Conservation (phyloP, 768 basidiomycete genomes). For the Agaricus subrufescens region DNA sequence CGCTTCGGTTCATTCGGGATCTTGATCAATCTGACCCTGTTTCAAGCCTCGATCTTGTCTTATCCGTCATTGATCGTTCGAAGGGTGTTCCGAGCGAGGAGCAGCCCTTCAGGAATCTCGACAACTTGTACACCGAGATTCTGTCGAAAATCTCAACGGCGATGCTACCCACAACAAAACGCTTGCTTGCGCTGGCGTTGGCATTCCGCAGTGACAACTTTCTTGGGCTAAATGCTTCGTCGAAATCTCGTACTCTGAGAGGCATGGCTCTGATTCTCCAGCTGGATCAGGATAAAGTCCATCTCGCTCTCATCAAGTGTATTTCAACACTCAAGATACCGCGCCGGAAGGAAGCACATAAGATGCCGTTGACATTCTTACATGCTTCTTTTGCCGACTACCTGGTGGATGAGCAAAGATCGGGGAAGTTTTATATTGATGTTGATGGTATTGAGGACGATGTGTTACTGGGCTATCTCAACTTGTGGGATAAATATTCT, state of each 20-base stretch:
- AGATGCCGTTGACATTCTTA: neutral
- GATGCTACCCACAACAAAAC: neutral
- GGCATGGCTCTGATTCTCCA: neutral
- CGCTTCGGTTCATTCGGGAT: neutral
- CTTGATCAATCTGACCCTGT: neutral
- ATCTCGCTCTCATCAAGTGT: neutral
- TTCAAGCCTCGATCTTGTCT: neutral
- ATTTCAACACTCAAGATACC: neutral
- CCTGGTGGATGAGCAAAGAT: neutral
- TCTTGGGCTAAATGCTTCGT: too few species aligned
- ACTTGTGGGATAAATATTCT: too few species aligned
- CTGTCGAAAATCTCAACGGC: neutral
- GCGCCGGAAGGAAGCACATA: neutral
- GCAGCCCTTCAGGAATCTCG: neutral
- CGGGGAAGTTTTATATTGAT: constrained; percentile 9
- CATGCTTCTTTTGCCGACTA: constrained; percentile 34
- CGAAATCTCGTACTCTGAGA: neutral
- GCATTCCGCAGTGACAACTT: neutral
- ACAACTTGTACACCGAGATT: neutral
- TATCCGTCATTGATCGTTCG: neutral
- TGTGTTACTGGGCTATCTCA: neutral
- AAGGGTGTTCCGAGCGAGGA: neutral
- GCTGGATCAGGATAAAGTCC: neutral
- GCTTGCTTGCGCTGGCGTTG: neutral
- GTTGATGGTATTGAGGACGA: neutral